A percentile compares a stretch with the other conserved stretches of the same genome.
Evolutionary conservation across 2,329 filamentous ascomycete species (phyloP).

Genomic region (Cercospora sesami): DNA sequence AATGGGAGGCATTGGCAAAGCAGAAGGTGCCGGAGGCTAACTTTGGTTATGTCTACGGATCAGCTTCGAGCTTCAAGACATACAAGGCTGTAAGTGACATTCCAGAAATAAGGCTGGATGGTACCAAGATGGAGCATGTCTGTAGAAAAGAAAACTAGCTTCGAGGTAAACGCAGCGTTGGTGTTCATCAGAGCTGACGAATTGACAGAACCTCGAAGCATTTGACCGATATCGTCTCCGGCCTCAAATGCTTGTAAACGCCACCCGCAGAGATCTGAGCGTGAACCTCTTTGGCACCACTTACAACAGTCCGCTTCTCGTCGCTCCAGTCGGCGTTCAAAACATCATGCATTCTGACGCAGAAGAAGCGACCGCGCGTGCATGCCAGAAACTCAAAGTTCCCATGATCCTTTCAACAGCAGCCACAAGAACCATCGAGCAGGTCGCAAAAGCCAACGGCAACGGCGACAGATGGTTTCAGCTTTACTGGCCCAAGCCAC

Average conservation of each 20-base stretch:
- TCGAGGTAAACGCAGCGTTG: neutral
- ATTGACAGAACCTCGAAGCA: slow-evolving; percentile 38
- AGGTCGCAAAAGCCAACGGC: slow-evolving; percentile 61
- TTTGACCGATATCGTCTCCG: slow-evolving; percentile 44
- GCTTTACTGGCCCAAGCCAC: slow-evolving; percentile 64
- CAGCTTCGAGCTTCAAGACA: slow-evolving; percentile 42
- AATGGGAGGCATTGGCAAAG: slow-evolving; percentile 43
- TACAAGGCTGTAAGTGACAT: slow-evolving; percentile 29
- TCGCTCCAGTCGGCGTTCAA: slow-evolving; percentile 71
- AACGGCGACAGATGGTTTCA: slow-evolving; percentile 51
- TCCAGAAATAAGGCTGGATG: too few species aligned
- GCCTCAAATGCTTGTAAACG: slow-evolving; percentile 45
- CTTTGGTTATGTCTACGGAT: slow-evolving; percentile 44
- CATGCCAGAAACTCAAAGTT: slow-evolving; percentile 60
- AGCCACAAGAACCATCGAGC: slow-evolving; percentile 63
- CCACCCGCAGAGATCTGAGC: slow-evolving; percentile 37
- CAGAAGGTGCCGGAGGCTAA: slow-evolving; percentile 40
- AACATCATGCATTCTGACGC: slow-evolving; percentile 65
- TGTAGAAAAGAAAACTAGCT: too few species aligned
- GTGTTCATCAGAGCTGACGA: neutral
- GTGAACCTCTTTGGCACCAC: slow-evolving; percentile 42
- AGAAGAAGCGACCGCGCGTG: slow-evolving; percentile 64
- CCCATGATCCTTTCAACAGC: slow-evolving; percentile 70
- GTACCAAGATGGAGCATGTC: too few species aligned
- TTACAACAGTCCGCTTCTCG: slow-evolving; percentile 56